Evolutionary conservation across 805 yeast genomes (phyloP), one percentile per base, ranked within the genome.

Genomic region (Priceomyces medius): DNA sequence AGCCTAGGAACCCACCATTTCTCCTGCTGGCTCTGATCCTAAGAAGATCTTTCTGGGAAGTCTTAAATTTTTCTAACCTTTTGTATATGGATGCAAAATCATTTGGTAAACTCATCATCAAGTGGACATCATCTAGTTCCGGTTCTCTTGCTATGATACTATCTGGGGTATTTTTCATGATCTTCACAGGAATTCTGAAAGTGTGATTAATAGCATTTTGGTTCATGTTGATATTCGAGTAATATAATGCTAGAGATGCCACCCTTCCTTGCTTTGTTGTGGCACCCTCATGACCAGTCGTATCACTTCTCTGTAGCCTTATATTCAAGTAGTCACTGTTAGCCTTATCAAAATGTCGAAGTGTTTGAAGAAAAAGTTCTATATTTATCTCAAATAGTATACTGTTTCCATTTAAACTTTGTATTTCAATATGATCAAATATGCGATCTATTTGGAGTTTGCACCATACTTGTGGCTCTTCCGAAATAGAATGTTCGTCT

Each of bases 401-500:
- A 14, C 72, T 66, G 51, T 81, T 74, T 26, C 79, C 77, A 19
- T 81, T 62, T 1, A 71, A 50, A 34, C 84, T 76, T 38, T 68
- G 73, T 24, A 80, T 69, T 45, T 77, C 80, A 31, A 76, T 69
- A 31, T 68, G 61, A 48, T 68, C 68, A 65, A 82, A 76, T 28
- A 80, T 55, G 10, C 68, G 61, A 2, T 53, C 40, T 56, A 64
- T 68, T 13, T 72, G 65, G 10, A 83, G 53, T 44, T 76, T 77
- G 48, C 84, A 74, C 88, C 88, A 84, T 2, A 80, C 77, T 46
- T 81, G 87, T 2, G 88, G 87, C 43, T 81, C 84, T 28, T 55
- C 64, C 33, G 72, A 66, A 20, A 71, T 49, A 7, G 76, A 68
- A 1, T 75, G 54, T 19, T 51, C 58, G 42, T 62, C 55, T 13